Base-by-base conservation (phyloP, 2,329 filamentous ascomycete species). In the Apiospora aurea region DNA sequence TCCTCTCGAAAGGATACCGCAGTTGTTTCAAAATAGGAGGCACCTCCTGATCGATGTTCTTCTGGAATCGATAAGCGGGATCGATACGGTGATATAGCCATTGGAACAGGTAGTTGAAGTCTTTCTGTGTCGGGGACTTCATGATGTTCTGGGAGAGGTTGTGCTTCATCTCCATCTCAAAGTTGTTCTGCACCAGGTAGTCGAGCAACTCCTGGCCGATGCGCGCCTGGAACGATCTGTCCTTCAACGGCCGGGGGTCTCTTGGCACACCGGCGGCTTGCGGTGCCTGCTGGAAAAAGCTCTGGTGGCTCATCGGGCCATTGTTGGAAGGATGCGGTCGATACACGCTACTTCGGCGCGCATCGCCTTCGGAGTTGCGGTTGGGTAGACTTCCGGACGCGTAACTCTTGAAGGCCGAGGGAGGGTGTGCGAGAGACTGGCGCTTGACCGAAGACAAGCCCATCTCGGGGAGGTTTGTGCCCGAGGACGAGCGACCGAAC, bases 131-230 rank as follows among this genome's bases (percentile, higher is more conserved):
- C 0, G 96, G 97, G 61, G 94, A 97, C 78, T 94, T 96, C 80
- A 97, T 91, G 8, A 94, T 93, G 78, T 98, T 98, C 75, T 93
- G 92, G 0, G 94, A 94, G n/a, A 99, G 86, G 1, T 91, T 92
- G 81, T 98, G 94, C 83, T 97, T 98, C 92, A 97, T 97, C 77
- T 98, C 95, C 88, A 98, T 91, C 82, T 99, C 96, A 78, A 98
- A 99, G 80, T 98, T 97, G 81, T 98, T 92, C 72, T 95, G 92
- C 0, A 94, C 92, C 79, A 99, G 88, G 80, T 97, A 99, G 76
- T 99, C 96, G 75, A 97, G 85, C 71, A 99, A 84, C 78, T 99
- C 95, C 77, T 96, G 93, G 10, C 93, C 94, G 81, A 99, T 95
- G 71, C 92, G 90, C 43, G 90, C 88, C 79, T 97, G 94, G 76